Evolutionary conservation across 106 monocot genomes (phyloP).

Genomic region (Acorus gramineus): DNA sequence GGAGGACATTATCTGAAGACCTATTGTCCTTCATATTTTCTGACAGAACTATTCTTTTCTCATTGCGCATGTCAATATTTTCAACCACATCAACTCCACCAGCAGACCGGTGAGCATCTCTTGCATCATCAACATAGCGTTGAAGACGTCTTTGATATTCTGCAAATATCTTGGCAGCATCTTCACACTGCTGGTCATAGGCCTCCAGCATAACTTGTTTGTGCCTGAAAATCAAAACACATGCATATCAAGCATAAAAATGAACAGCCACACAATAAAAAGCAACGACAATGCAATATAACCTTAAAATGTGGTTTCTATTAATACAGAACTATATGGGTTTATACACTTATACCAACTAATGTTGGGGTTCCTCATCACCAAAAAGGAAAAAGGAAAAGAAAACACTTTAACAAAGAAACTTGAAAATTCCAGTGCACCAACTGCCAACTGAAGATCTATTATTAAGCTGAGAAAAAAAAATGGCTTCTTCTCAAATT

Average conservation of each 20-base stretch:
- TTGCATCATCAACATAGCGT: slow-evolving; percentile 83
- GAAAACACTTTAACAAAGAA: no score
- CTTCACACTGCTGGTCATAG: slow-evolving; percentile 91
- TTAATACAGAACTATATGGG: no score
- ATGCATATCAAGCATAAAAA: slow-evolving; percentile 11
- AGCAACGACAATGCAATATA: background rate
- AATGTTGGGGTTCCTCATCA: no score
- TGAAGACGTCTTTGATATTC: slow-evolving; percentile 94
- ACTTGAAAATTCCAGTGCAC: no score
- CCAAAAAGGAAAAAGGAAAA: no score
- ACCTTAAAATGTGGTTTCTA: background rate
- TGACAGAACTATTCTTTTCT: slow-evolving; percentile 71
- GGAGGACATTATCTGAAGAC: slow-evolving; percentile 65
- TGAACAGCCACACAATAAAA: background rate
- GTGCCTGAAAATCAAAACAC: slow-evolving; percentile 47
- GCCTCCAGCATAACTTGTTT: slow-evolving; percentile 91
- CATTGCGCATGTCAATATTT: slow-evolving; percentile 26
- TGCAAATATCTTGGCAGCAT: slow-evolving; percentile 83
- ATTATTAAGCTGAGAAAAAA: no score
- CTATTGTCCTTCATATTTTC: slow-evolving; percentile 63
- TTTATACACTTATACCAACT: no score
- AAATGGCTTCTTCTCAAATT: no score
- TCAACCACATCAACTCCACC: slow-evolving; percentile 25
- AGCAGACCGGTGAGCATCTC: slow-evolving; percentile 50
- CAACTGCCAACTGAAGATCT: no score